Conservation (phyloP, 2,329 filamentous ascomycete genomes). For the Curvularia sp. region DNA sequence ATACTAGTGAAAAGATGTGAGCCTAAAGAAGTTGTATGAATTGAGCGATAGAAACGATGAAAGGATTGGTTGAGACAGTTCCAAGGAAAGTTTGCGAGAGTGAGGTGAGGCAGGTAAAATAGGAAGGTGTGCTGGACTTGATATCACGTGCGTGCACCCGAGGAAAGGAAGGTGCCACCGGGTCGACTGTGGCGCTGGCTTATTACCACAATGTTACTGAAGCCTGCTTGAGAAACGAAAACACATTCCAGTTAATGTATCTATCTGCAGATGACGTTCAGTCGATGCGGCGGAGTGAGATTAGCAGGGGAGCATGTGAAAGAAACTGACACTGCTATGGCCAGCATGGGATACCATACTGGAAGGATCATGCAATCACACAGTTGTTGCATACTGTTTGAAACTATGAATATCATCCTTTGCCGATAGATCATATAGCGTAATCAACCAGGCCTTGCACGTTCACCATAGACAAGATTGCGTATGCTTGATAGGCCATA, state of each 20-base stretch:
- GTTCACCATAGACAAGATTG: conserved; percentile 2
- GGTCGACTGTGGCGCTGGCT: background rate
- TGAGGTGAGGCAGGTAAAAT: conserved; percentile 14
- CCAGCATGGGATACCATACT: background rate
- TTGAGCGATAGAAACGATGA: background rate
- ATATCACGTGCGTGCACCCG: conserved; percentile 23
- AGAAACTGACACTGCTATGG: background rate
- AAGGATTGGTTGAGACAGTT: background rate
- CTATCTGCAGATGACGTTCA: background rate
- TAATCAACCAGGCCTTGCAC: background rate
- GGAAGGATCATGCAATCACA: background rate
- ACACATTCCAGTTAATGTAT: background rate
- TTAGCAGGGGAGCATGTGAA: background rate
- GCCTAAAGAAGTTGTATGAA: conserved; percentile 8
- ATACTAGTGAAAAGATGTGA: conserved; percentile 12
- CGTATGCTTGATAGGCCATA: conserved; percentile 29
- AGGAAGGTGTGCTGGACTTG: conserved; percentile 24
- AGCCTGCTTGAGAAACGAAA: background rate
- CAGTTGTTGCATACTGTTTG: background rate
- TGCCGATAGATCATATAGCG: background rate
- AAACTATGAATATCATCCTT: background rate
- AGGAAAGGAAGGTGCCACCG: conserved; percentile 18
- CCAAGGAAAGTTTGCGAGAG: background rate
- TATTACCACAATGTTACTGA: background rate
- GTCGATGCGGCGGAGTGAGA: background rate